Base-by-base conservation (phyloP, 1,284 basidiomycete species). In the Cutaneotrichosporon sp. region DNA sequence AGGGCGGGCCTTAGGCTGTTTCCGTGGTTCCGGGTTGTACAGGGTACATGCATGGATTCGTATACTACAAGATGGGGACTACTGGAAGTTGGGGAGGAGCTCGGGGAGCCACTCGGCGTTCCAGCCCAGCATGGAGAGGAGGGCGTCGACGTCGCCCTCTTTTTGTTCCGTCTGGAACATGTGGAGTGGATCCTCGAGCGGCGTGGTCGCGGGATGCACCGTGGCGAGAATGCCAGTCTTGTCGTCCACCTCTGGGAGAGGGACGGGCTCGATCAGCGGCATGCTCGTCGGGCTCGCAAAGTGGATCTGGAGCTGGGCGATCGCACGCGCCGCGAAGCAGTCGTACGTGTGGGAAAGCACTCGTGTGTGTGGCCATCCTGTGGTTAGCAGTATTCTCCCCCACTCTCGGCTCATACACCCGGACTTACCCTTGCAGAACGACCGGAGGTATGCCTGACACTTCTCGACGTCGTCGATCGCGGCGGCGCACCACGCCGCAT, bases 401-500 rank as follows among this genome's bases (percentile, higher is more conserved):
- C n/a, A n/a, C n/a, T n/a, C n/a, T n/a, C n/a, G n/a, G n/a, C n/a
- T n/a, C n/a, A n/a, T n/a, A n/a, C n/a, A n/a, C n/a, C n/a, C n/a
- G n/a, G 22, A 29, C 47, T 50, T 27, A 50, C 47, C 47, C 27
- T 50, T 50, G 18, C 47, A 50, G 47, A 50, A 50, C 14, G 47
- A 50, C 24, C 47, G 47, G 14, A 50, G 47, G 16, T 50, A 50
- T 7, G 47, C 47, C 27, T 31, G 47, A 27, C 47, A 50, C 47
- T 31, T 50, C 27, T 50, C 47, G 24, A 50, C 47, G 22, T 50
- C 47, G 8, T 29, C 47, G 24, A 50, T 50, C 8, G 47, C 47
- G 6, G 47, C 47, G 2, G 47, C 25, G 27, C 47, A 50, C 47
- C 47, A 50, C 25, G 7, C 27, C 25, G 14, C 47, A 16, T 29